A percentile compares a stretch with the other conserved stretches of the same genome.
Conservation (phyloP, 2,329 filamentous ascomycete genomes). For the Monilinia aucupariae region DNA sequence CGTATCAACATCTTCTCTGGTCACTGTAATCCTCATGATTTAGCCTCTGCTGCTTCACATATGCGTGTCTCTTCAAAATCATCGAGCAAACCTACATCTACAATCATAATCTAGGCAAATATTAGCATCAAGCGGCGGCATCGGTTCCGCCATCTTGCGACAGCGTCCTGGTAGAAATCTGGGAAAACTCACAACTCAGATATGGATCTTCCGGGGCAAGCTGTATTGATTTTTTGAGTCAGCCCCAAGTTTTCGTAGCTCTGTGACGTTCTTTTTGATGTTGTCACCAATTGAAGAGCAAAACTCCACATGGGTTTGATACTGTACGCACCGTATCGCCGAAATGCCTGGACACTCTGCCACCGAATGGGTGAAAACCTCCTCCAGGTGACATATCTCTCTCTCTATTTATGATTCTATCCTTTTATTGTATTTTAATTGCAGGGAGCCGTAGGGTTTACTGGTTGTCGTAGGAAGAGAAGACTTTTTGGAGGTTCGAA, state of each 20-base stretch:
- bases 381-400: constrained; percentile 27
- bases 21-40: constrained; percentile 52
- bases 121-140: constrained; percentile 14
- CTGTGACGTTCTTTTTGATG: neutral
- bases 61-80: neutral
- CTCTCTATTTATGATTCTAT: neutral
- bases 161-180: neutral
- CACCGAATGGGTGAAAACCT: constrained; percentile 50
- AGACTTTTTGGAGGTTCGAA: constrained; percentile 2
- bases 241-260: neutral
- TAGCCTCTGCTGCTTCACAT: constrained; percentile 16
- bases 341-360: constrained; percentile 46
- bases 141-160: neutral
- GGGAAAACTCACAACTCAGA: constrained; percentile 56
- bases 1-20: constrained; percentile 80
- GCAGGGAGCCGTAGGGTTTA: neutral
- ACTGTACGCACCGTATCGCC: constrained; percentile 41
- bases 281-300: constrained; percentile 1
- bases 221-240: constrained; percentile 28
- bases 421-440: neutral
- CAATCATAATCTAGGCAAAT: constrained; percentile 53
- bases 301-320: neutral
- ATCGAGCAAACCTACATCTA: constrained; percentile 44
- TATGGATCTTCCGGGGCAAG: constrained; percentile 61
- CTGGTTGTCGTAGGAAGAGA: neutral